Base-by-base conservation (phyloP, 2,329 filamentous ascomycete species). In the Parasarocladium wereldwijsianum region DNA sequence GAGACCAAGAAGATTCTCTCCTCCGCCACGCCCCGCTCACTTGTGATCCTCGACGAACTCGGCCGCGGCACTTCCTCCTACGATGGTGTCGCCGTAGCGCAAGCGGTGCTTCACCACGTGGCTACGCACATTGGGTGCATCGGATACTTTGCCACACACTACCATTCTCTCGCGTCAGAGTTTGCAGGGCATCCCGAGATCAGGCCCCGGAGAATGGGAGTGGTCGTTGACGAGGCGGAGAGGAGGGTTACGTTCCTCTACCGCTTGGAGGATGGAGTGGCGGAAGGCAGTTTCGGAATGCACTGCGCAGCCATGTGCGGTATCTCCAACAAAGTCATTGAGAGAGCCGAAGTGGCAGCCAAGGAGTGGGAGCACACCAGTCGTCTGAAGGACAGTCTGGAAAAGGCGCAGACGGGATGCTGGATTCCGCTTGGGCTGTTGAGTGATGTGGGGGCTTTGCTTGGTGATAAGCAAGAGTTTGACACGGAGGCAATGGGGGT, bases 301-400 rank as follows among this genome's bases (percentile, higher is more conserved):
- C 90, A 98, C 52, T 98, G 90, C 49, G 90, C 90, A 1, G 78
- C 84, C 36, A 98, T 98, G 90, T 98, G 90, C 44, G 90, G 90
- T 1, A 96, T 98, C 38, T 73, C 84, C 0, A 62, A 63, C 25
- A 76, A 76, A 32, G 75, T 98, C 11, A 84, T 98, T 37, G 76
- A 86, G 46, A 62, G 79, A 14, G 90, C 90, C 0, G 90, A 98
- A 53, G 70, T 76, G 14, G 90, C 90, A 5, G 90, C 90, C 2
- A 75, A 66, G 41, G 82, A 85, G 44, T 96, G 90, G 85, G 90
- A 98, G 57, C 85, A 94, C 52, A 96, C 90, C 0, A 87, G 81
- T 41, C 66, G 84, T 13, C 64, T 96, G 37, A 90, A 85, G 53
- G 85, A 93, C 52, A 86, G 80, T 35, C 60, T 94, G 36, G 84